Evolutionary conservation across 768 basidiomycete genomes (phyloP), one percentile per base, ranked within the genome.

Genomic region (Mycena belliarum): DNA sequence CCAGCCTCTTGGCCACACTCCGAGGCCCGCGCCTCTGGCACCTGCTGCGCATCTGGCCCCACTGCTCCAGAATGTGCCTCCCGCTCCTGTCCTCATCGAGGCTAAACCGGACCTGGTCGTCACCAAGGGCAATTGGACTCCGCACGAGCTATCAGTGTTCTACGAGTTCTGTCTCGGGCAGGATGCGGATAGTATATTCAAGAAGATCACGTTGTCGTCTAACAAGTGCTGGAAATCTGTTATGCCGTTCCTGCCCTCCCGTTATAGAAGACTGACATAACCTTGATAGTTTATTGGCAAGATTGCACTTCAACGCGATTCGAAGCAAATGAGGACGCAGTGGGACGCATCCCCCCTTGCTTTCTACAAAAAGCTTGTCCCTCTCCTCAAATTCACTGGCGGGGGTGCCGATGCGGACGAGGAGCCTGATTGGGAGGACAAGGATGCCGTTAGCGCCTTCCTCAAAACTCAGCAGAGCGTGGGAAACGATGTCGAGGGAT

Each of bases 311-410:
- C 6, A 18, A 37, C 33, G 43, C 3, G 43, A 54, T 21, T 15
- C 33, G 10, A 47, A 26, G 33, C 52, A 54, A 29, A 46, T 54
- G 52, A 54, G 38, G 52, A 25, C 23, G 12, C 43, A 54, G 33
- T 54, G 43, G 43, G 43, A 46, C 12, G 10, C 24, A 12, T 45
- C 52, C 6, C n/a, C n/a, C n/a, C 26, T 54, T 16, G 33, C 26
- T 18, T 25, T 54, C 15, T 54, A 54, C 24, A 54, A 54, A n/a
- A 54, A 54, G 33, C 52, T 54, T 40, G 52, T 47, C 43, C 33
- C 45, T 10, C 52, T 54, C 23, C 33, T 45, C 23, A 54, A 45
- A 47, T 46, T 54, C 24, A 54, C 52, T 23, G 52, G 52, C 23
- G 52, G 52, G 20, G 52, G 52, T 45, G 52, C 52, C 33, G 43